Base-by-base conservation (phyloP, 495 filamentous ascomycete species). In the Pseudevernia furfuracea region DNA sequence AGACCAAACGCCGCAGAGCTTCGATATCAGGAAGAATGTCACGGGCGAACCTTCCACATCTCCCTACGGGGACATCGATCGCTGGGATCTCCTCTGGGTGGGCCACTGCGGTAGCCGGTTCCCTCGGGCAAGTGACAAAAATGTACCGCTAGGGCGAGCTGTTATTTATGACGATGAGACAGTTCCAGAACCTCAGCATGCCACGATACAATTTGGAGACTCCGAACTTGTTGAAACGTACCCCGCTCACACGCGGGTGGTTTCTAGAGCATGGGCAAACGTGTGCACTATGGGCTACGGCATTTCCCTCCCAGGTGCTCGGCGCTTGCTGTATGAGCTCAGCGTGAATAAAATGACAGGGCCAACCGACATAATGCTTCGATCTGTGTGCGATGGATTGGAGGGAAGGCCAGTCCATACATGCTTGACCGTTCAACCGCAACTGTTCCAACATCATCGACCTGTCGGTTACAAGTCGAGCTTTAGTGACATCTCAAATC, bases 1-100 rank as follows among this genome's bases (percentile, higher is more conserved):
- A 32, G 15, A 59, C 57, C 15, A 59, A 59, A 59, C 0, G 32
- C 57, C 57, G 41, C 57, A 36, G 19, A 2, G 41, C 57, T 59
- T 59, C 34, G 57, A 59, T 34, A 59, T 43, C 25, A 25, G 34
- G 34, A 34, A 59, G 17, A 34, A 59, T 65, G 25, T 60, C 37
- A 43, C 23, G 28, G n/a, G 28, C 46, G 46, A 52, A 52, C 46
- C 46, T 52, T 52, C 46, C 23, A 49, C 46, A 49, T 49, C 46
- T 28, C 46, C 46, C 28, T 52, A 52, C 25, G 46, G 46, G 15
- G 25, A 52, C 46, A 52, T 52, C 11, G 46, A 52, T 23, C 46
- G 46, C 46, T 52, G 46, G 46, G 46, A 30, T 52, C n/a, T 52
- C 5, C 5, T 52, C 46, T 52, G 46, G 46, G 3, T 52, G 15